phyloP scores from a whole-genome alignment of 306 rosid species.

The Dryas octopetala region DNA sequence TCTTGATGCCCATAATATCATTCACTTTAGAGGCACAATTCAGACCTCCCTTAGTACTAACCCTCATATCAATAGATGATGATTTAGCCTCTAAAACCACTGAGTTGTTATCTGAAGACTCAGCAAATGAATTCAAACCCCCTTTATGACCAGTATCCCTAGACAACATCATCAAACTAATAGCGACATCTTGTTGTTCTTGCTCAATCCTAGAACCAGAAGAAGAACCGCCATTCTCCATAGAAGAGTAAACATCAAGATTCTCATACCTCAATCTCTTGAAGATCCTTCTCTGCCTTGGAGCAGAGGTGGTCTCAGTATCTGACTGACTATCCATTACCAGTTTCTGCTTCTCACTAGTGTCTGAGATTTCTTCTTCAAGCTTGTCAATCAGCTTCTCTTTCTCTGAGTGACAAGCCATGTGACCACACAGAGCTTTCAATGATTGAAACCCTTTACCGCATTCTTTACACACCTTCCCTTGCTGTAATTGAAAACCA shows the following conservation, averaged over 20 bases:
- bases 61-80: constrained; percentile 37
- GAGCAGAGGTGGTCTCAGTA: constrained; percentile 55
- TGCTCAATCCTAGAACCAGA: constrained; percentile 56
- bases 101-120: constrained; percentile 73
- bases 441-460: constrained; percentile 74
- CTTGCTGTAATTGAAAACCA: constrained; percentile 25
- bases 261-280: constrained; percentile 47
- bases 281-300: constrained; percentile 39
- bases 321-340: constrained; percentile 67
- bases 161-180: constrained; percentile 74
- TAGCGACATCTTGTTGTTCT: constrained; percentile 67
- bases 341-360: constrained; percentile 44
- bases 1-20: constrained; percentile 33
- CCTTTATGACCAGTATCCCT: constrained; percentile 46
- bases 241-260: constrained; percentile 27
- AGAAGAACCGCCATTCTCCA: constrained; percentile 39
- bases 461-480: constrained; percentile 68
- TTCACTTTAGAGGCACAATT: constrained; percentile 26
- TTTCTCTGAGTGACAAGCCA: constrained; percentile 84
- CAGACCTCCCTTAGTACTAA: constrained; percentile 28
- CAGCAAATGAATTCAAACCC: constrained; percentile 45
- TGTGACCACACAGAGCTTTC: constrained; percentile 85
- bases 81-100: constrained; percentile 59
- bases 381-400: constrained; percentile 42
- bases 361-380: constrained; percentile 31